phyloP scores from a whole-genome alignment of 176 grass and related monocot species.

The Pontederia paniculata region DNA sequence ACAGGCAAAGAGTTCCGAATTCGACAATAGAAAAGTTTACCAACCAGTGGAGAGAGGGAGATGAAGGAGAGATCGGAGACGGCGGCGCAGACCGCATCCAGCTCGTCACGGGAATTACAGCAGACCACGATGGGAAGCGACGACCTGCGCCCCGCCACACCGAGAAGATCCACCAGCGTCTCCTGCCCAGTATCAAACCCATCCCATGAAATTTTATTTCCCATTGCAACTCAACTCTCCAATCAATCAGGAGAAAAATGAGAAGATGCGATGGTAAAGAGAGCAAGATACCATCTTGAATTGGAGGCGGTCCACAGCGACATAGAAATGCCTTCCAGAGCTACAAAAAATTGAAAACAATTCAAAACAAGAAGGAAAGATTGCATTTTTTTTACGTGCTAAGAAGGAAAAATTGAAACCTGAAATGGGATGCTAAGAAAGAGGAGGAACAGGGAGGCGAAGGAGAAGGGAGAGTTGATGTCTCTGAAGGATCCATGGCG shows the following conservation, averaged over 20 bases:
- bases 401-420: no score
- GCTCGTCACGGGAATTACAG: slow-evolving; percentile 75
- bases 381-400: neutral
- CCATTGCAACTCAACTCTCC: neutral
- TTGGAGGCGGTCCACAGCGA: slow-evolving; percentile 15
- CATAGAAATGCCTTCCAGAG: slow-evolving; percentile 7
- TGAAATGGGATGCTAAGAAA: slow-evolving; percentile 1
- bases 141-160: slow-evolving; percentile 38
- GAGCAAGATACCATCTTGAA: slow-evolving; percentile 10
- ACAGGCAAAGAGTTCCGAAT: neutral
- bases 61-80: slow-evolving; percentile 62
- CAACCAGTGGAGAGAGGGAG: slow-evolving; percentile 56
- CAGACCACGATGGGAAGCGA: slow-evolving; percentile 53
- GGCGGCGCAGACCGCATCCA: slow-evolving; percentile 56
- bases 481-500: neutral
- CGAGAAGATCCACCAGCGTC: slow-evolving; percentile 75
- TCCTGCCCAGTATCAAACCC: slow-evolving; percentile 27
- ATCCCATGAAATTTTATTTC: neutral
- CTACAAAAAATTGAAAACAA: neutral
- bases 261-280: neutral
- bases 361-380: neutral
- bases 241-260: neutral
- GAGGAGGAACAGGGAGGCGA: neutral
- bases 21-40: slow-evolving; percentile 1
- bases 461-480: neutral